Conservation (phyloP, 2,329 filamentous ascomycete genomes). For the Fusarium sp. region DNA sequence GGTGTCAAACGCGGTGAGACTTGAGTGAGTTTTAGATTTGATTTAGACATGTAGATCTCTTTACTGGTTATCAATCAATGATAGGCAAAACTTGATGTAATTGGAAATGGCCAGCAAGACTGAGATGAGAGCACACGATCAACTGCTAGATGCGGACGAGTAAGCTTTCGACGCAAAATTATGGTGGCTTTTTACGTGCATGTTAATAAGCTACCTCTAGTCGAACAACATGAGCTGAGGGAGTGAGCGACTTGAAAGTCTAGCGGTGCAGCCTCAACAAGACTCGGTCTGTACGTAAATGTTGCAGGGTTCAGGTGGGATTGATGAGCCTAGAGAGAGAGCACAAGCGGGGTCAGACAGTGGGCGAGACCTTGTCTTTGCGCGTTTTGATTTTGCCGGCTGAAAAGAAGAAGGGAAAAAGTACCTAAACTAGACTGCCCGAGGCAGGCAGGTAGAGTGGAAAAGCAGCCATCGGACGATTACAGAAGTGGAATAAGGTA, state of each 20-base stretch:
- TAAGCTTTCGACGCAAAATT: not conserved
- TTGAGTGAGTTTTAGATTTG: not conserved
- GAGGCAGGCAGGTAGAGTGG: not conserved
- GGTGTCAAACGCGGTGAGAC: not conserved
- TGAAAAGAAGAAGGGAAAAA: not conserved
- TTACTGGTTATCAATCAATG: not conserved
- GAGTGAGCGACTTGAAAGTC: not conserved
- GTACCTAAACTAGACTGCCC: not conserved
- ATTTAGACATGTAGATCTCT: not conserved
- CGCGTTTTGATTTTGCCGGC: not conserved
- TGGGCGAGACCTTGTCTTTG: constrained; percentile 5
- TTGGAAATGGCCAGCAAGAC: not conserved
- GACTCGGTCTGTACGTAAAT: constrained; percentile 19
- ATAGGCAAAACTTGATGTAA: not conserved
- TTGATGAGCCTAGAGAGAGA: not conserved
- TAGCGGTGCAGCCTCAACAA: not conserved
- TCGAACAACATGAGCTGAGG: constrained; percentile 15
- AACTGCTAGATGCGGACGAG: constrained; percentile 12
- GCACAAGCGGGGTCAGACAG: constrained; percentile 15
- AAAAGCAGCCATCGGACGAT: not conserved
- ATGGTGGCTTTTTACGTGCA: not conserved
- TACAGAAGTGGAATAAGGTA: not conserved
- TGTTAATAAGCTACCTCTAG: not conserved
- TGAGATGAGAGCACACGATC: constrained; percentile 3
- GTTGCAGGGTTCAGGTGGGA: not conserved